Evolutionary conservation across 2,329 filamentous ascomycete genomes (phyloP), one percentile per base, ranked within the genome.

Genomic region (Apiospora koreana): DNA sequence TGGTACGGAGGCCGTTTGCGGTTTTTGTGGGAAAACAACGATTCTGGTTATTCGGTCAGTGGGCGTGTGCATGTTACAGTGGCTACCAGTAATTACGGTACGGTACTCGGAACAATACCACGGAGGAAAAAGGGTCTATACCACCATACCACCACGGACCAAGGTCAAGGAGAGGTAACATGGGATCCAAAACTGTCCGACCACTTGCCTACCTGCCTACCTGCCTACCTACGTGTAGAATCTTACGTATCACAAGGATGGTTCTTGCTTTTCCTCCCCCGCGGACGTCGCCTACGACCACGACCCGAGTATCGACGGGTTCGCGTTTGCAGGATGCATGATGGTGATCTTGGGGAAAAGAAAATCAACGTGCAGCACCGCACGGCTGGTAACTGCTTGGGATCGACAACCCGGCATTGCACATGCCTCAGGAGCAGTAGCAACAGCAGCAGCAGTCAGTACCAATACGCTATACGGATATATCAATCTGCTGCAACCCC

Each of bases 231-330:
- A n/a, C n/a, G 21, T 9, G 12, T 21, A 12, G 8, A 38, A 62
- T 62, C n/a, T 38, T 62, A 62, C 54, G 54, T 62, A 62, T 62
- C 54, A 38, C 31, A 62, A 62, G 54, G 25, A 62, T n/a, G 18
- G 54, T 12, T 35, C 8, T 38, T 62, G 54, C 54, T 62, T 62
- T 38, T 38, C 9, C 16, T n/a, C 21, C 31, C 54, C 31, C 54
- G 31, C 31, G 54, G 31, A 62, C 38, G 54, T 62, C 28, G 54
- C 31, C 54, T 6, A 62, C 54, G 21, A 62, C 31, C 21, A n/a
- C 54, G 31, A 38, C 54, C 54, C 54, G 54, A 62, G 9, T 62
- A 62, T 62, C 31, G 54, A 62, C 54, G 31, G 31, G 21, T 38
- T 62, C 31, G 54, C 54, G 54, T 21, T 38, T 62, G 54, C 54